Evolutionary conservation across 148 eudicot species (phyloP).

Genomic region (Nepenthes mirabilis): DNA sequence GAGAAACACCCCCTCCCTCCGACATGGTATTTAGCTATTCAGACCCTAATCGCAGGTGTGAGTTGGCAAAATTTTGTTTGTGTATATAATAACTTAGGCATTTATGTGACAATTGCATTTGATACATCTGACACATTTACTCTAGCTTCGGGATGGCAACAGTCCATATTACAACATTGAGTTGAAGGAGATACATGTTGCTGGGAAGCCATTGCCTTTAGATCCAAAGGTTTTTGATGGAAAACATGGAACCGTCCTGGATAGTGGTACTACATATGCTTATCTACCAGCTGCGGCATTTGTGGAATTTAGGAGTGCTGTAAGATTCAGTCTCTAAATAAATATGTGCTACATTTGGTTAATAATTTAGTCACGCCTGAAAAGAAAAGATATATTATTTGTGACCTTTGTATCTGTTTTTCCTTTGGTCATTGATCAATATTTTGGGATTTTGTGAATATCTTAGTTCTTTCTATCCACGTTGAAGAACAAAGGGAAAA

Average conservation of each 20-base stretch:
- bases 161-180: constrained; percentile 96
- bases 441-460: too few relatives aligned
- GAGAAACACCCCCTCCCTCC: constrained; percentile 57
- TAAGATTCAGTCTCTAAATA: constrained; percentile 27
- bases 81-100: constrained; percentile 12
- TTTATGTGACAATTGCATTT: constrained; percentile 36
- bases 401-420: too few relatives aligned
- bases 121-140: constrained; percentile 95
- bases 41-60: constrained; percentile 82
- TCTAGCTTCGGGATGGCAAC: constrained; percentile 89
- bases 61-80: constrained; percentile 16
- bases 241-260: constrained; percentile 80
- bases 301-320: constrained; percentile 69
- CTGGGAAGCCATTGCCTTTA: constrained; percentile 65
- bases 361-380: not conserved
- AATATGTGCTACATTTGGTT: not conserved
- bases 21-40: constrained; percentile 75
- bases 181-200: constrained; percentile 77
- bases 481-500: too few relatives aligned
- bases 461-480: too few relatives aligned
- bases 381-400: too few relatives aligned
- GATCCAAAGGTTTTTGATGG: constrained; percentile 62
- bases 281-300: constrained; percentile 81
- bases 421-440: too few relatives aligned
- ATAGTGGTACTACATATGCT: constrained; percentile 93